Evolutionary conservation across 495 filamentous ascomycete species (phyloP).

Genomic region (Umbilicaria muhlenbergii): DNA sequence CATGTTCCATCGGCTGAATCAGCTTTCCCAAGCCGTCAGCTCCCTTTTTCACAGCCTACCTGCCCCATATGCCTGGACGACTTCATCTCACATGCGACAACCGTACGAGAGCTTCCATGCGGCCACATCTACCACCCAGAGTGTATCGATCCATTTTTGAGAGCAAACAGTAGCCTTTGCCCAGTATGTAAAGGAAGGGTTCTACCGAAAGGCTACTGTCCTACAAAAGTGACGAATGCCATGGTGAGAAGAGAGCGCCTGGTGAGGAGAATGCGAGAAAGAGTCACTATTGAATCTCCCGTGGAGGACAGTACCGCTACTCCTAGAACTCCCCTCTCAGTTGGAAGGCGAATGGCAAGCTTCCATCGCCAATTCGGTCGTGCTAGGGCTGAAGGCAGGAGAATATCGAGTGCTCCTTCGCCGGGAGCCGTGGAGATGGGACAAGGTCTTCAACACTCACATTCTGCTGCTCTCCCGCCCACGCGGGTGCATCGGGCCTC

Average conservation of each 20-base stretch:
- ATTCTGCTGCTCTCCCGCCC: no score
- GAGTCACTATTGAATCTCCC: not conserved
- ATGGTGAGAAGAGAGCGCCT: constrained; percentile 62
- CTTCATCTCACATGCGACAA: constrained; percentile 48
- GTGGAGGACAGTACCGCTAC: not conserved
- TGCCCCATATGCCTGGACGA: constrained; percentile 81
- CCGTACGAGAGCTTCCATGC: constrained; percentile 73
- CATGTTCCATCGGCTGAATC: not conserved
- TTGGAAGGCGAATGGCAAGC: constrained; percentile 1
- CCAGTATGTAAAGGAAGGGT: constrained; percentile 75
- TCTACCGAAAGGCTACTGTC: constrained; percentile 48
- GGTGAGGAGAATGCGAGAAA: constrained; percentile 9
- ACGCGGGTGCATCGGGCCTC: not conserved
- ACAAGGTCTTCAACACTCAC: not conserved
- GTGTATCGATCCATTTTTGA: constrained; percentile 72
- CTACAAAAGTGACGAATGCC: constrained; percentile 55
- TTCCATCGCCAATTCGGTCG: constrained; percentile 6
- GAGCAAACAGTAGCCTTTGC: constrained; percentile 58
- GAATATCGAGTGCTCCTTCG: not conserved
- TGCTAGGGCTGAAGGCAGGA: not conserved
- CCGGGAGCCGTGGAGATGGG: constrained; percentile 2
- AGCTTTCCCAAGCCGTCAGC: constrained; percentile 11
- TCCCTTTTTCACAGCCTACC: constrained; percentile 46
- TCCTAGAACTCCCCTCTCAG: not conserved
- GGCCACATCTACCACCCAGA: constrained; percentile 82